A percentile compares a stretch with the other conserved stretches of the same genome.
Conservation (phyloP, 176 grass and related monocot species). For the Otatea glauca region DNA sequence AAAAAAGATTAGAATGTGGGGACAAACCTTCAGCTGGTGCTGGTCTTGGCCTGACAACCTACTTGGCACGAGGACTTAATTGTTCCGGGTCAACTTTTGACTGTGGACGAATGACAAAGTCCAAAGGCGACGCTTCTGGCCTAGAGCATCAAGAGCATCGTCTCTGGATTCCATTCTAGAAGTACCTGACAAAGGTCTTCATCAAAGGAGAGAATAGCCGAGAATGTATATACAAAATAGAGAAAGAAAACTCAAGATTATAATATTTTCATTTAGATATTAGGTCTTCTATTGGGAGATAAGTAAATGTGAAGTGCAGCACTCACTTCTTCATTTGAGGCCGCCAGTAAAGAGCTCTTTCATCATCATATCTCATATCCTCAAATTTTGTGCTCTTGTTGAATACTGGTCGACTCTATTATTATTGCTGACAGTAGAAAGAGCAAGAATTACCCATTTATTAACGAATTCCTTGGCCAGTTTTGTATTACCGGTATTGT, state of each 20-base stretch:
- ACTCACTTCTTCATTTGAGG: conserved; percentile 74
- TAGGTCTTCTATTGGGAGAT: not conserved
- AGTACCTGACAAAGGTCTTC: conserved; percentile 70
- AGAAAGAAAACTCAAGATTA: conserved; percentile 30
- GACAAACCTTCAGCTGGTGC: conserved; percentile 68
- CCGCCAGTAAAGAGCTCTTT: conserved; percentile 71
- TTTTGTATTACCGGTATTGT: conserved; percentile 91
- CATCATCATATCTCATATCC: conserved; percentile 92
- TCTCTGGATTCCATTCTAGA: conserved; percentile 71
- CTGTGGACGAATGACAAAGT: conserved; percentile 87
- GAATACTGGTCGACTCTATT: conserved; percentile 92
- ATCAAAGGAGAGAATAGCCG: conserved; percentile 9
- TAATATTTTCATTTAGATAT: not conserved
- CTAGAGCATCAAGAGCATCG: conserved; percentile 87
- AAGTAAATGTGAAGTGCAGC: not conserved
- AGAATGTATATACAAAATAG: conserved; percentile 20
- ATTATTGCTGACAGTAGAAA: conserved; percentile 28
- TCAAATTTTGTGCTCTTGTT: conserved; percentile 95
- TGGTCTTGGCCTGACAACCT: conserved; percentile 79
- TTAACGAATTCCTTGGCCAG: conserved; percentile 94
- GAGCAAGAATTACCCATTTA: conserved; percentile 84
- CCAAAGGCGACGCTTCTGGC: conserved; percentile 90
- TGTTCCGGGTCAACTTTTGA: conserved; percentile 84
- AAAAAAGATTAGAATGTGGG: not conserved
- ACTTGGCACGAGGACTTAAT: conserved; percentile 79